Evolutionary conservation across 768 basidiomycete genomes (phyloP).

Genomic region (Suillus variegatus): DNA sequence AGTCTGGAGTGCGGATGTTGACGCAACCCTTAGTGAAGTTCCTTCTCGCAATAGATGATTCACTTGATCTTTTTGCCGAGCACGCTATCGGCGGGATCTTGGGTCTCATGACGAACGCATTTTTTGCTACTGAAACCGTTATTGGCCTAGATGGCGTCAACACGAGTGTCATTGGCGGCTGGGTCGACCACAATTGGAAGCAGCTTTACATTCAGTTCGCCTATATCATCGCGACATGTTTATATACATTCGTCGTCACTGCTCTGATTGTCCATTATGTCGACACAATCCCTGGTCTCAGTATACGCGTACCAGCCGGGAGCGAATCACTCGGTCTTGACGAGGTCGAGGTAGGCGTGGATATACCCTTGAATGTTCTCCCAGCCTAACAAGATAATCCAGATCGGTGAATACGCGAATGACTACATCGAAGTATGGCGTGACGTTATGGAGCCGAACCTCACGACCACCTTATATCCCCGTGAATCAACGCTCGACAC

Average conservation of each 20-base stretch:
- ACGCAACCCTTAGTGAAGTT: constrained; percentile 56
- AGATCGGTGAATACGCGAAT: constrained; percentile 71
- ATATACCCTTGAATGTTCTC: background rate
- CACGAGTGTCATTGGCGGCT: constrained; percentile 56
- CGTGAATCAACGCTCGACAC: constrained; percentile 10
- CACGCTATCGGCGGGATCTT: constrained; percentile 86
- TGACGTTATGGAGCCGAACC: constrained; percentile 58
- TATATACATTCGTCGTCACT: constrained; percentile 63
- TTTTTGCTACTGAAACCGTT: constrained; percentile 70
- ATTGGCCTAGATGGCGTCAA: constrained; percentile 71
- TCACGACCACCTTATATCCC: constrained; percentile 12
- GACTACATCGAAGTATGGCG: constrained; percentile 73
- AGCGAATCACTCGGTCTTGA: constrained; percentile 67
- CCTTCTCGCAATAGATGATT: constrained; percentile 77
- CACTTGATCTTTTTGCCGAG: constrained; percentile 92
- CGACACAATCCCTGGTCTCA: constrained; percentile 61
- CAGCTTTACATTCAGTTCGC: constrained; percentile 82
- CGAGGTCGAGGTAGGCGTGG: constrained; percentile 60
- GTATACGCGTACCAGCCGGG: constrained; percentile 51
- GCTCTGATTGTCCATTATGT: constrained; percentile 59
- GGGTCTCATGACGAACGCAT: constrained; percentile 71
- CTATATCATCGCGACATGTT: constrained; percentile 57
- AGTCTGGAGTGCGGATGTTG: constrained; percentile 9
- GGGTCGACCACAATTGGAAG: constrained; percentile 75
- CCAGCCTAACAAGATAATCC: constrained; percentile 3